phyloP scores from a whole-genome alignment of 1,284 basidiomycete species.

The Boletus austroedulis region DNA sequence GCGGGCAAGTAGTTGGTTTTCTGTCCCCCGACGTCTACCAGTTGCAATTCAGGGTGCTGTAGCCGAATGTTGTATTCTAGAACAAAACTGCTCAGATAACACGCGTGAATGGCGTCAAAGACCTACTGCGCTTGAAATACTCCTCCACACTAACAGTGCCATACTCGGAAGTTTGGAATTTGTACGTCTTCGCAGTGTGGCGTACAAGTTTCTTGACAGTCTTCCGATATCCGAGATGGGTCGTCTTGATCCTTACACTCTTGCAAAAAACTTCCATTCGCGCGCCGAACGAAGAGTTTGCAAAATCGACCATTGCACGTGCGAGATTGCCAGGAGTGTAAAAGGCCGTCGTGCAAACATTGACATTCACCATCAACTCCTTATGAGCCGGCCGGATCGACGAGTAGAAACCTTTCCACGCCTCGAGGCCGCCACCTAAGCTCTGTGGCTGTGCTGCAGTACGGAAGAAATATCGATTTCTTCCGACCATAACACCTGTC shows the following conservation, averaged over 20 bases:
- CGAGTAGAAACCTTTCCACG: constrained; percentile 75
- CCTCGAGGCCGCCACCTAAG: constrained; percentile 67
- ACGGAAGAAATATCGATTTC: constrained; percentile 74
- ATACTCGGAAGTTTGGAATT: constrained; percentile 57
- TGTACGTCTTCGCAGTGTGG: constrained; percentile 49
- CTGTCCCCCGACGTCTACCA: constrained; percentile 68
- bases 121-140: constrained; percentile 66
- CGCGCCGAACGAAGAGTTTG: constrained; percentile 52
- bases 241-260: constrained; percentile 59
- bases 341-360: constrained; percentile 79
- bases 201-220: constrained; percentile 55
- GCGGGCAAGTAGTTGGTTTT: constrained; percentile 60
- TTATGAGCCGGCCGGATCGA: constrained; percentile 70
- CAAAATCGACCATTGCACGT: constrained; percentile 55
- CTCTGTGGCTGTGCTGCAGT: constrained; percentile 41
- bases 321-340: constrained; percentile 67
- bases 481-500: constrained; percentile 69
- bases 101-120: not conserved
- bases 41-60: constrained; percentile 53
- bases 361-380: constrained; percentile 80
- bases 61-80: constrained; percentile 62
- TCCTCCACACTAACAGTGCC: constrained; percentile 56
- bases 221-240: constrained; percentile 66
- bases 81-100: constrained; percentile 1
- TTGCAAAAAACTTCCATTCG: constrained; percentile 55